Conservation (phyloP, 179 eudicot species). For the Patellifolia procumbens region DNA sequence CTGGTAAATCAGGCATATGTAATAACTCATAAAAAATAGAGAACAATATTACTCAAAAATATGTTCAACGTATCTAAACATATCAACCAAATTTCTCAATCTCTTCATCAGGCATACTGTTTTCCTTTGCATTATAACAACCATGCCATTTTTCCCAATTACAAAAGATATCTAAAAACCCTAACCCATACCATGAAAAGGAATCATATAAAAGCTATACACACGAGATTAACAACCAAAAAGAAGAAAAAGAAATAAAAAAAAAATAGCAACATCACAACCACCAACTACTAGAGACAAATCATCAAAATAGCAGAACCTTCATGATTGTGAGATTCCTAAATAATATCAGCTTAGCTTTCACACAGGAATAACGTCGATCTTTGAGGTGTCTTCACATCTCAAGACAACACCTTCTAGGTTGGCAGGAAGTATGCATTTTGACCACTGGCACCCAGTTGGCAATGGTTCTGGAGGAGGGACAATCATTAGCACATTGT, state of each 20-base stretch:
- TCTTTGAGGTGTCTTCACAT: constrained; percentile 92
- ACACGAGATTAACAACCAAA: constrained; percentile 41
- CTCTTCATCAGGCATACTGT: constrained; percentile 27
- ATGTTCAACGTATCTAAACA: constrained; percentile 27
- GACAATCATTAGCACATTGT: constrained; percentile 91
- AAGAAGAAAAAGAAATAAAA: constrained; percentile 7
- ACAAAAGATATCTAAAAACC: constrained; percentile 40
- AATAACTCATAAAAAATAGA: background rate
- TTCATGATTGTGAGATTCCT: constrained; percentile 28
- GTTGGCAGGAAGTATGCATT: constrained; percentile 83
- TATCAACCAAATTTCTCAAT: constrained; percentile 29
- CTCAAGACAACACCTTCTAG: constrained; percentile 91
- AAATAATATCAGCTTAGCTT: constrained; percentile 2
- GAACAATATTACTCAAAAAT: constrained; percentile 26
- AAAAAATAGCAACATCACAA: constrained; percentile 25
- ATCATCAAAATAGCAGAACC: constrained; percentile 32
- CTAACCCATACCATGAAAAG: constrained; percentile 24
- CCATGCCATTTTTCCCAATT: constrained; percentile 44
- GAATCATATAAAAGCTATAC: constrained; percentile 54
- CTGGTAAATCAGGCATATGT: background rate
- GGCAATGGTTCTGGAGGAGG: constrained; percentile 84
- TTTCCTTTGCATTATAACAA: constrained; percentile 35
- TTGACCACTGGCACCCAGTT: constrained; percentile 96
- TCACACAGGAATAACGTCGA: constrained; percentile 89
- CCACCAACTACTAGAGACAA: constrained; percentile 36